Base-by-base conservation (phyloP, 2,329 filamentous ascomycete genomes). In the Grosmannia penicillata region DNA sequence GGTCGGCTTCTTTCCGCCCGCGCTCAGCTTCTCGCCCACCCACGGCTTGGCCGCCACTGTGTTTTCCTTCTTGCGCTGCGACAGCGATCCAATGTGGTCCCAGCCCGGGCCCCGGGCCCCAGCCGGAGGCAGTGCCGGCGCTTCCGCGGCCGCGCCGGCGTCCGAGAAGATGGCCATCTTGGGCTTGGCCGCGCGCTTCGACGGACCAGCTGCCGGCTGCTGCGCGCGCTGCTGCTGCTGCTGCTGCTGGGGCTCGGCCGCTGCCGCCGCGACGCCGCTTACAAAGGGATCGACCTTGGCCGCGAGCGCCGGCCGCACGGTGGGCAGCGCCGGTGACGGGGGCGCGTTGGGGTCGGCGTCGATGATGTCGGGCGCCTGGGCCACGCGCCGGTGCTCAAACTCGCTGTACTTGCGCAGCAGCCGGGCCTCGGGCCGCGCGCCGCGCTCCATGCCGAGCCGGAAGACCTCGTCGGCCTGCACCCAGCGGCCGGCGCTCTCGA, bases 131-230 rank as follows among this genome's bases (percentile, higher is more conserved):
- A 70, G 65, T 40, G 65, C 66, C 11, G 75, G 69, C 5, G 75
- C 61, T 31, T 71, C 63, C 31, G 72, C 63, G 8, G 65, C 61
- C 22, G 69, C 68, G 42, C 80, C 75, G 0, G 71, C 66, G 50
- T 96, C 89, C 1, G 85, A 86, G 56, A 96, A 96, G 43, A 98
- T 87, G 11, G 83, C 72, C 59, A 96, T 75, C 59, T 96, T 96
- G 11, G 77, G 70, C 53, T 79, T 86, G 2, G 76, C 66, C 27
- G 66, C 61, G 22, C 63, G 55, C 33, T 65, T 61, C 29, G 64
- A 60, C 22, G 68, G 52, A 7, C 64, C 65, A 59, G 65, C 39
- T 73, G 67, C 18, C 38, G 41, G 33, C 14, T 40, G 41, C 15
- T 36, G 39, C 28, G 40, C 39, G 10, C 43, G 37, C 29, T 40